Evolutionary conservation across 305 asterid species (phyloP), one percentile per base, ranked within the genome.

Genomic region (Plantago coronopus): DNA sequence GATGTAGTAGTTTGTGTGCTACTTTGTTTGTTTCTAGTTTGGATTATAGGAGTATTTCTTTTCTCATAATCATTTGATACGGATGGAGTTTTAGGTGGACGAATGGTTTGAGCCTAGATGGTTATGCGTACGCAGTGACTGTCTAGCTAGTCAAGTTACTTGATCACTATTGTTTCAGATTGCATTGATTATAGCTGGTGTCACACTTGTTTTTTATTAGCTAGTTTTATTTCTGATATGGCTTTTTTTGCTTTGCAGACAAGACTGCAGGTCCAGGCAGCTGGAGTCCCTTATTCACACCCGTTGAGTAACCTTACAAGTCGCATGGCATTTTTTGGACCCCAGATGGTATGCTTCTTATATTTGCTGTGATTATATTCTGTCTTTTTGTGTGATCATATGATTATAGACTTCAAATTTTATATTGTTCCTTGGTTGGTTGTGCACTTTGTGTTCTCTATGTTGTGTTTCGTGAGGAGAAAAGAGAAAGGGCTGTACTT

Each of bases 201-300:
- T 34, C 12, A 18, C 6, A 37, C 50, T 48, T 19, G 22, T 62
- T 43, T 62, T 43, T 57, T 47, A 22, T 21, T 67, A 18, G 17
- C 55, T 29, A n/a, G n/a, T n/a, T n/a, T n/a, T n/a, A n/a, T 59
- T 45, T 19, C 43, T 54, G 58, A 54, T 31, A 53, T 38, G 21
- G 5, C 9, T 53, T 20, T 45, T 46, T 59, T 54, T 40, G 17
- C 46, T 57, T 58, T 62, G 51, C 83, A 91, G 98, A 91, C 95
- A 53, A 83, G 98, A 75, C 69, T 91, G 81, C 98, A 91, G 78
- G 95, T 95, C 49, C 98, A 91, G 73, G 98, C 98, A 54, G 98
- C 98, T 23, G 98, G 98, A 71, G 84, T 75, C 48, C 62, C 86
- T 19, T 84, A 88, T 74, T 81, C 98, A 7, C 97, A 91, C 76